Evolutionary conservation across 352 stramenopile genomes (phyloP).

Genomic region (Globisporangium viniferum): DNA sequence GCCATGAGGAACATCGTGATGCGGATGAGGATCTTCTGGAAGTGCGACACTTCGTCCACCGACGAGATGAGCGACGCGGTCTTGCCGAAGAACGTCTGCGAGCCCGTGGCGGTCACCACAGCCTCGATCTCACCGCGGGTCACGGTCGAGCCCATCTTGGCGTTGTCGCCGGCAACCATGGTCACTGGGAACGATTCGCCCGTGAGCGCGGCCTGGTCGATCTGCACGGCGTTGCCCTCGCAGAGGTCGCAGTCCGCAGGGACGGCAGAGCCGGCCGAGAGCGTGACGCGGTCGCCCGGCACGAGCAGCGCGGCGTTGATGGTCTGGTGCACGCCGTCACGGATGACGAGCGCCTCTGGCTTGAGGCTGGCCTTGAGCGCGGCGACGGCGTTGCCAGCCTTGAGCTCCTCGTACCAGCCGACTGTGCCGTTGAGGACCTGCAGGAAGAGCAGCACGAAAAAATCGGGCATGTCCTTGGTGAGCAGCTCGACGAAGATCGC

Average conservation of each 20-base stretch:
- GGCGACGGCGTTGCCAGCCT: slow-evolving; percentile 78
- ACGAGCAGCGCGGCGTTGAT: slow-evolving; percentile 91
- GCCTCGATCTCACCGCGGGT: slow-evolving; percentile 90
- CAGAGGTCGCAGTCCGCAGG: slow-evolving; percentile 90
- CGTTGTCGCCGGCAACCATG: slow-evolving; percentile 70
- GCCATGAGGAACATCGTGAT: slow-evolving; percentile 91
- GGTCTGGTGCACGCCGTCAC: slow-evolving; percentile 85
- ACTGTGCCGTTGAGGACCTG: slow-evolving; percentile 67
- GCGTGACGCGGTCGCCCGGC: slow-evolving; percentile 91
- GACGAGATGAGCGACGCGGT: slow-evolving; percentile 72
- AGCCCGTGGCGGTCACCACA: slow-evolving; percentile 87
- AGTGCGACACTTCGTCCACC: slow-evolving; percentile 77
- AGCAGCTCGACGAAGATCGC: slow-evolving; percentile 82
- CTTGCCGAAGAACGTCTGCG: slow-evolving; percentile 92
- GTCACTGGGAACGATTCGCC: slow-evolving; percentile 94
- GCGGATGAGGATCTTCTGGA: slow-evolving; percentile 90
- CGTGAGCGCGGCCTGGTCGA: slow-evolving; percentile 92
- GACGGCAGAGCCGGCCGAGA: slow-evolving; percentile 88
- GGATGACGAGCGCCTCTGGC: slow-evolving; percentile 82
- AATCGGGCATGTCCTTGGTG: slow-evolving; percentile 49
- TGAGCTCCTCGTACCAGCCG: slow-evolving; percentile 78
- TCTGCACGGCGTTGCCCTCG: slow-evolving; percentile 79
- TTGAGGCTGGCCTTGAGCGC: slow-evolving; percentile 88
- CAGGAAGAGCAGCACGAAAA: slow-evolving; percentile 68
- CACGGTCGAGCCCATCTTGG: slow-evolving; percentile 87